Percentiles rank a stretch among this genome's conserved stretches.
Evolutionary conservation across 192 early-diverging fungal species (phyloP).

Genomic region (Mortierella antarctica): DNA sequence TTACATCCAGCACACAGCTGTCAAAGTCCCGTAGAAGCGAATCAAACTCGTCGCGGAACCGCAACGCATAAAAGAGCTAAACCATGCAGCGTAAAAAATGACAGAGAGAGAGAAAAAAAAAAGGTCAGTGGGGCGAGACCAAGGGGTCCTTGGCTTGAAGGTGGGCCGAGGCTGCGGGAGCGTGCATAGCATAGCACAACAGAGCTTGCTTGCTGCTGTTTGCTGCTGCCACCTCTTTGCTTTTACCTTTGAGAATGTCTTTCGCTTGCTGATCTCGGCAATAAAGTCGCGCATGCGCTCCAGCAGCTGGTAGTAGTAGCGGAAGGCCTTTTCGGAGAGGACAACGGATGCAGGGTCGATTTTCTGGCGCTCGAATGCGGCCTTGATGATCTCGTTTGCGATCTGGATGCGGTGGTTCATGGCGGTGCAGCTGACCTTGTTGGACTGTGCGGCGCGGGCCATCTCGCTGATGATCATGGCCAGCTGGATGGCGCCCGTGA

Average conservation of each 20-base stretch:
- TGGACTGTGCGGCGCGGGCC: constrained; percentile 38
- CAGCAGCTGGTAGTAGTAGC: constrained; percentile 31
- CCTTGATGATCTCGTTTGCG: constrained; percentile 49
- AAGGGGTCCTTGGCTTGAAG: not conserved
- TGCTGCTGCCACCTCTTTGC: not conserved
- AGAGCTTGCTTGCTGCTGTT: not conserved
- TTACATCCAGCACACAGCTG: constrained; percentile 52
- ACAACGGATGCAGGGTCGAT: constrained; percentile 24
- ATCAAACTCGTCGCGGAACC: constrained; percentile 51
- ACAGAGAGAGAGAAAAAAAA: not conserved
- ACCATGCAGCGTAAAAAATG: not conserved
- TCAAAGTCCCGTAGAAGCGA: constrained; percentile 50
- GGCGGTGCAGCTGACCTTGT: constrained; percentile 45
- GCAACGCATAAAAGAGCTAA: constrained; percentile 46
- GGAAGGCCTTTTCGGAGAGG: constrained; percentile 36
- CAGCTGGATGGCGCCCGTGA: constrained; percentile 38
- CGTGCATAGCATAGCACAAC: not conserved
- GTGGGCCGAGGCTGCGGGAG: too few relatives aligned
- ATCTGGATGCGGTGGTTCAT: constrained; percentile 54
- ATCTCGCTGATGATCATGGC: constrained; percentile 45
- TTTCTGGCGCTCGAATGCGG: constrained; percentile 39
- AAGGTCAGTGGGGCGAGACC: not conserved
- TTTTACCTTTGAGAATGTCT: constrained; percentile 48
- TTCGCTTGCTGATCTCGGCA: constrained; percentile 44
- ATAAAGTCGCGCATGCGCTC: constrained; percentile 53